Base-by-base conservation (phyloP, 257 asterid species). In the Ocimum tenuiflorum region DNA sequence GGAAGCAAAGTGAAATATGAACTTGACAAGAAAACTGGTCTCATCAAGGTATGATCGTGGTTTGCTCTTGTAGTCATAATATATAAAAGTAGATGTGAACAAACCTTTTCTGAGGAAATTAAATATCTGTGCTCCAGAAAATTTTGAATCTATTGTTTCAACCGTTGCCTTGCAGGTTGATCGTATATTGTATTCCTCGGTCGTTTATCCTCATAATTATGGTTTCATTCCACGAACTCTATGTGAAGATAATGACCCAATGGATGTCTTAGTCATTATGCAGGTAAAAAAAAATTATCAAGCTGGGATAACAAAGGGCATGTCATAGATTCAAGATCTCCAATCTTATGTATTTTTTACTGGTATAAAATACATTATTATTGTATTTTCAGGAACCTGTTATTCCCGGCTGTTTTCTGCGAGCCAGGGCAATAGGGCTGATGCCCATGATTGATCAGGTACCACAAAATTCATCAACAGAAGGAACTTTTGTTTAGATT, bases 381-480 rank as follows among this genome's bases (percentile, higher is more conserved):
- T 52, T 4, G 18, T 17, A 3, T 50, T 59, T 7, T 23, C 80
- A 81, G 87, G 87, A 84, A 57, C 87, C 87, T 14, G 91, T 84
- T 4, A 59, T 75, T 52, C 86, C 91, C 15, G 91, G 91, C 12
- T 81, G 84, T 67, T 84, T 75, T 78, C 86, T 79, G 46, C 72
- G 91, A n/a, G 91, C 88, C 53, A 74, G 91, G n/a, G n/a, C n/a
- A n/a, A n/a, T n/a, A n/a, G n/a, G n/a, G n/a, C n/a, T n/a, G n/a
- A n/a, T n/a, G n/a, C 88, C 91, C 1, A 84, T 84, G 91, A 84
- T 84, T 50, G 91, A 82, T 74, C 88, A 79, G 87, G 90, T 81
- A 70, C 5, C 55, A 22, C 60, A 42, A n/a, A 20, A n/a, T 53
- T 15, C 13, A 38, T 13, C 15, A n/a, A 9, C 17, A 73, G 23